Percentiles rank a stretch among this genome's conserved stretches.
Conservation (phyloP, 2,329 filamentous ascomycete species). For the Phaeomoniella chlamydospora region DNA sequence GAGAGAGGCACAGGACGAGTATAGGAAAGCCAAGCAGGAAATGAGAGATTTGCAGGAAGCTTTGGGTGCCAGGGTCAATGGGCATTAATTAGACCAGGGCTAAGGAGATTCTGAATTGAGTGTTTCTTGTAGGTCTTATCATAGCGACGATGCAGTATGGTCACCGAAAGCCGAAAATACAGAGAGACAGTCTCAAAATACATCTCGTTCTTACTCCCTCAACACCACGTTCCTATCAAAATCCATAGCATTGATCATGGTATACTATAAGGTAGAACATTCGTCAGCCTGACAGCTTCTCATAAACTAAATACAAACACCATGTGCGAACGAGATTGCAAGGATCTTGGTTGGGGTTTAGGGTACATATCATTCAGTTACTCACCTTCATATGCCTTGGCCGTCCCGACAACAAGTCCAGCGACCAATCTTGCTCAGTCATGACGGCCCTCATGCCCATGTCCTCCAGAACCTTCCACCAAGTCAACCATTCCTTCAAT, state of each 20-base stretch:
- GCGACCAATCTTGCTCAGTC: slow-evolving; percentile 13
- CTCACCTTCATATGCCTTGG: not conserved
- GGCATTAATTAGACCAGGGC: not conserved
- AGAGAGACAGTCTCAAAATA: too few relatives aligned
- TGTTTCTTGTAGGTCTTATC: too few relatives aligned
- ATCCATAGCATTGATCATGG: not conserved
- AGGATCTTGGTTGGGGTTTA: not conserved
- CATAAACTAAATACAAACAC: not conserved
- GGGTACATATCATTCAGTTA: too few relatives aligned
- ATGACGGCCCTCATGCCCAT: slow-evolving; percentile 13
- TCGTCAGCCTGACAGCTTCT: not conserved
- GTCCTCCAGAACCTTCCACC: slow-evolving; percentile 15
- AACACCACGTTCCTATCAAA: not conserved
- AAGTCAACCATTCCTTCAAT: slow-evolving; percentile 11
- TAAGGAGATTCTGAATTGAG: too few relatives aligned
- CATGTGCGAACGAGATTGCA: not conserved
- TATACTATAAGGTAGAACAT: not conserved
- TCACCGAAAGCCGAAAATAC: too few relatives aligned
- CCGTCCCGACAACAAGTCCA: not conserved
- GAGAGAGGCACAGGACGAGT: slow-evolving; percentile 80
- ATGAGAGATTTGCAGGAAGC: slow-evolving; percentile 40
- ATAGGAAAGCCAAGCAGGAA: slow-evolving; percentile 63
- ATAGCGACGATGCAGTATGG: too few relatives aligned
- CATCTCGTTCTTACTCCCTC: not conserved
- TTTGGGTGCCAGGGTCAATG: not conserved